Evolutionary conservation across 1,284 basidiomycete species (phyloP).

Genomic region (Omphalotus olearius): DNA sequence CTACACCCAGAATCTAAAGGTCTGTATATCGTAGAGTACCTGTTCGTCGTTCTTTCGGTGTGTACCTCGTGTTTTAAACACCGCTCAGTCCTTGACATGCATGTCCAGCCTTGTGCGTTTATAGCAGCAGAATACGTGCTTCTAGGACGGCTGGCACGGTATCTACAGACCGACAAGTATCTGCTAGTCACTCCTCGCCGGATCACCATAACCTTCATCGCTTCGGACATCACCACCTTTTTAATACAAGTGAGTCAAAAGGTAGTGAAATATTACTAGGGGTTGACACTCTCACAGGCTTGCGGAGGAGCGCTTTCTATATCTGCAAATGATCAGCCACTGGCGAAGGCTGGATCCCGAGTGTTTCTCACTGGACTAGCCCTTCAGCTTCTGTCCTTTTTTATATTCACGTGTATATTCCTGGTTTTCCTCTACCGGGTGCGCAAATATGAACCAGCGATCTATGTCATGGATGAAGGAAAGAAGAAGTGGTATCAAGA

Average conservation of each 20-base stretch:
- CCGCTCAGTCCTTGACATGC: background rate
- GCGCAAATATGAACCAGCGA: constrained; percentile 36
- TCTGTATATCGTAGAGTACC: constrained; percentile 55
- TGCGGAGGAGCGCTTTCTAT: constrained; percentile 37
- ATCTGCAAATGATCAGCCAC: constrained; percentile 26
- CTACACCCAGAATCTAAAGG: constrained; percentile 38
- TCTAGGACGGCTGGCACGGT: constrained; percentile 54
- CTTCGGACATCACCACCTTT: constrained; percentile 65
- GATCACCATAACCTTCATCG: constrained; percentile 50
- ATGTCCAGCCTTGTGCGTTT: constrained; percentile 63
- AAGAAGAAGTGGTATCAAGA: constrained; percentile 46
- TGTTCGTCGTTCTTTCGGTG: constrained; percentile 65
- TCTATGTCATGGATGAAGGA: constrained; percentile 38
- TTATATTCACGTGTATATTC: constrained; percentile 56
- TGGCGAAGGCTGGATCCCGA: constrained; percentile 28
- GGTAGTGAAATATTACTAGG: too few species aligned
- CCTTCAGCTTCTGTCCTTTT: constrained; percentile 61
- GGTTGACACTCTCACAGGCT: constrained; percentile 30
- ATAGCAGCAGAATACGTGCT: constrained; percentile 71
- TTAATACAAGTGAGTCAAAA: constrained; percentile 48
- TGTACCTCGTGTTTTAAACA: constrained; percentile 17
- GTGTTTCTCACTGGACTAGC: constrained; percentile 62
- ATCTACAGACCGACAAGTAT: constrained; percentile 46
- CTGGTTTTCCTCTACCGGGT: constrained; percentile 55
- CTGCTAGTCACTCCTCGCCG: constrained; percentile 50